Conservation (phyloP, 495 filamentous ascomycete genomes). For the Trichoderma asperelloides region DNA sequence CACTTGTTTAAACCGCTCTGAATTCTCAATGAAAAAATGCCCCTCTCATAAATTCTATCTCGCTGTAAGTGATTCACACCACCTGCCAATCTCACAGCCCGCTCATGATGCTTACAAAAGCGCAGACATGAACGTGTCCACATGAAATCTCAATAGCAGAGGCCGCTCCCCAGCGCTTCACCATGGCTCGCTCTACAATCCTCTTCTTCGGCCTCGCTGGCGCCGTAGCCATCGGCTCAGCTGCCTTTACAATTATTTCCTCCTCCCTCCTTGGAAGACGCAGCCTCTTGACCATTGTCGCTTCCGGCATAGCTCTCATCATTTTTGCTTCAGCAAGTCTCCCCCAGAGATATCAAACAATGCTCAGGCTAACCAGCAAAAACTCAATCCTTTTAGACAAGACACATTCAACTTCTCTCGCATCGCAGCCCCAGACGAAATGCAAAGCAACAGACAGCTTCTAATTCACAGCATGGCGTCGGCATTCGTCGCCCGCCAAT, state of each 20-base stretch:
- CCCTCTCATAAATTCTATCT: neutral
- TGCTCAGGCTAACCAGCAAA: neutral
- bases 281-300: neutral
- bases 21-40: neutral
- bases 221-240: neutral
- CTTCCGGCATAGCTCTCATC: neutral
- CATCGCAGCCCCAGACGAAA: neutral
- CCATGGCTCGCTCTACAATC: neutral
- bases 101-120: neutral
- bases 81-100: neutral
- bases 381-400: neutral
- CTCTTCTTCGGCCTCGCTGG: neutral
- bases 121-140: neutral
- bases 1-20: neutral
- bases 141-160: neutral
- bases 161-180: neutral
- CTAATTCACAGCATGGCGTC: neutral
- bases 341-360: neutral
- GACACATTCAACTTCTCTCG: conserved; percentile 7
- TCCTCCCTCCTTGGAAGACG: neutral
- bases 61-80: neutral
- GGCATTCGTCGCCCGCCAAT: neutral
- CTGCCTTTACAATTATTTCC: neutral
- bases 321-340: conserved; percentile 3
- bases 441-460: neutral